Evolutionary conservation across 768 basidiomycete genomes (phyloP).

Genomic region (Termitomyces eurrhizus): DNA sequence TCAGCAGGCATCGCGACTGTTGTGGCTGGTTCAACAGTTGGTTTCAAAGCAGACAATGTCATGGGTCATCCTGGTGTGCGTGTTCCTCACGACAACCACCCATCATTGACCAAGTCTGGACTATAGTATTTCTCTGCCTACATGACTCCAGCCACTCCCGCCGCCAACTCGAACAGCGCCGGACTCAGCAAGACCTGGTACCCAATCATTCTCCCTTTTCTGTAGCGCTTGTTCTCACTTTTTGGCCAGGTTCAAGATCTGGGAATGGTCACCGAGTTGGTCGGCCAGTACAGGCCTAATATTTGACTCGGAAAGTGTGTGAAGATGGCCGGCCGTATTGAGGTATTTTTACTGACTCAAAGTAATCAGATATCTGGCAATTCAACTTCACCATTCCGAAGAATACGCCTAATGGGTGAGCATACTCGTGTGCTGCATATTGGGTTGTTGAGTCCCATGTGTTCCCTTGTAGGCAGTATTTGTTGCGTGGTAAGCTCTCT

Average conservation of each 20-base stretch:
- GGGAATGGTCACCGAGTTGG: constrained; percentile 33
- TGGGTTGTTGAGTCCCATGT: neutral
- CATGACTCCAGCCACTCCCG: constrained; percentile 27
- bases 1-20: constrained; percentile 27
- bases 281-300: constrained; percentile 26
- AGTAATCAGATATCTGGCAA: constrained; percentile 23
- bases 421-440: neutral
- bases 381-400: constrained; percentile 32
- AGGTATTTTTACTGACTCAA: neutral
- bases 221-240: neutral
- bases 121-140: constrained; percentile 31
- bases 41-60: constrained; percentile 27
- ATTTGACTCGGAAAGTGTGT: constrained; percentile 27
- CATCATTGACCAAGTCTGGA: neutral
- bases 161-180: constrained; percentile 33
- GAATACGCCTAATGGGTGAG: constrained; percentile 28
- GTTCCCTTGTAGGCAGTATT: constrained; percentile 20
- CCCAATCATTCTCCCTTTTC: neutral
- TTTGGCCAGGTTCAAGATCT: constrained; percentile 35
- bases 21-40: constrained; percentile 27
- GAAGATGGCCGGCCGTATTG: neutral
- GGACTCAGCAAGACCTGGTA: constrained; percentile 38
- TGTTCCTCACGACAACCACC: neutral
- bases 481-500: constrained; percentile 20
- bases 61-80: constrained; percentile 32